A percentile compares a stretch with the other conserved stretches of the same genome.
phyloP scores from a whole-genome alignment of 2,329 filamentous ascomycete genomes.

The Penicillium digitatum region DNA sequence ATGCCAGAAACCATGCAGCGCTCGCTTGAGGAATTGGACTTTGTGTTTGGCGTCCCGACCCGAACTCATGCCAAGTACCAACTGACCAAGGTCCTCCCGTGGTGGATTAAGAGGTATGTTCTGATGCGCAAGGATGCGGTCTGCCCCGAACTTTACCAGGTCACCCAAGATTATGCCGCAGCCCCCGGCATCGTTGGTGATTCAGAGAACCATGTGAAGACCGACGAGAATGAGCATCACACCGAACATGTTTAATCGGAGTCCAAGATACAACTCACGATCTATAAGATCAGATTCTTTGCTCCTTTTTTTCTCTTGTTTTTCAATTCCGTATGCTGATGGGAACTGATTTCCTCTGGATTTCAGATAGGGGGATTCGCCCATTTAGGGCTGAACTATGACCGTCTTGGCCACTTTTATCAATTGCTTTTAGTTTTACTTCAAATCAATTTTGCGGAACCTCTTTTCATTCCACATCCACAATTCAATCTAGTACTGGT shows the following conservation, averaged over 20 bases:
- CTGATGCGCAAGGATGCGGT: conserved; percentile 47
- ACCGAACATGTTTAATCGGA: neutral
- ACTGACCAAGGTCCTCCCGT: conserved; percentile 52
- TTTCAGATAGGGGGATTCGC: neutral
- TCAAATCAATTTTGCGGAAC: neutral
- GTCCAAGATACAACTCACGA: neutral
- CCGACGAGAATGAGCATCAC: neutral
- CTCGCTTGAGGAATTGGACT: conserved; percentile 54
- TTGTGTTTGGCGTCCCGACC: conserved; percentile 51
- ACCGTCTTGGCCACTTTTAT: neutral
- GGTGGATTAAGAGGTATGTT: conserved; percentile 57
- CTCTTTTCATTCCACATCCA: neutral
- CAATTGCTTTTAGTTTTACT: neutral
- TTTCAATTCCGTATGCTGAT: neutral
- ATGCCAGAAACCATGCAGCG: conserved; percentile 51
- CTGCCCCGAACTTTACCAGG: conserved; percentile 49
- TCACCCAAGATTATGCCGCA: neutral
- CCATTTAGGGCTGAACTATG: conserved; percentile 1
- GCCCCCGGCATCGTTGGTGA: no score
- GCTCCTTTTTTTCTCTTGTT: neutral
- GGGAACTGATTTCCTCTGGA: neutral
- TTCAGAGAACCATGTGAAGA: neutral
- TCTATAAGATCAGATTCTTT: neutral
- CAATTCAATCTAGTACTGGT: neutral
- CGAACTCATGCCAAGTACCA: conserved; percentile 54